Percentiles rank a stretch among this genome's conserved stretches.
Conservation (phyloP, 305 asterid species). For the Caryopteris hybrid region DNA sequence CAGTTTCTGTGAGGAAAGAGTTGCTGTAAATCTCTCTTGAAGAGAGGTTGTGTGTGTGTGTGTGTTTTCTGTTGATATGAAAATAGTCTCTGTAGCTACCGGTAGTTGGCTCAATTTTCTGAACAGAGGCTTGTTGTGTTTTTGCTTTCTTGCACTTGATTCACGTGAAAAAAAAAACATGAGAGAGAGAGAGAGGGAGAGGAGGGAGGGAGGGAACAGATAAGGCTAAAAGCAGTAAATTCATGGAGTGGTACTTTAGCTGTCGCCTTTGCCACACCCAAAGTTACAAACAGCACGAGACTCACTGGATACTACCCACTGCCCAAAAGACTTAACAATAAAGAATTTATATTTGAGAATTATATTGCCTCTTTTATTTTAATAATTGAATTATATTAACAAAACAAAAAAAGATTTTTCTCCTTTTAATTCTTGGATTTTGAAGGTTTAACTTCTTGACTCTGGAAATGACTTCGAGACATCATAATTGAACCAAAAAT, state of each 20-base stretch:
- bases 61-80: constrained; percentile 19
- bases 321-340: neutral
- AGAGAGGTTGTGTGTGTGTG: constrained; percentile 5
- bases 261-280: constrained; percentile 7
- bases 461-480: no score
- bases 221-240: constrained; percentile 24
- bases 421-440: no score
- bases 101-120: neutral
- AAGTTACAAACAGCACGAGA: constrained; percentile 21
- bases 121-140: neutral
- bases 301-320: constrained; percentile 2
- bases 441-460: no score
- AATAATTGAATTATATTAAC: no score
- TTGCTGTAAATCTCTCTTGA: constrained; percentile 30
- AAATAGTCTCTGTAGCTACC: constrained; percentile 4
- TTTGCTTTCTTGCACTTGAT: constrained; percentile 11
- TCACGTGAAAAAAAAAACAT: constrained; percentile 16
- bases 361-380: no score
- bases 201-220: neutral
- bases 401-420: no score
- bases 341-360: no score
- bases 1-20: constrained; percentile 30
- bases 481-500: no score
- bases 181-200: neutral
- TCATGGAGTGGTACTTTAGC: constrained; percentile 19